A percentile compares a stretch with the other conserved stretches of the same genome.
These are phyloP conservation scores for Climacium dendroides DNA, from an alignment of 225 moss, liverwort and hornwort genomes.

Conservation along the genomic window DNA sequence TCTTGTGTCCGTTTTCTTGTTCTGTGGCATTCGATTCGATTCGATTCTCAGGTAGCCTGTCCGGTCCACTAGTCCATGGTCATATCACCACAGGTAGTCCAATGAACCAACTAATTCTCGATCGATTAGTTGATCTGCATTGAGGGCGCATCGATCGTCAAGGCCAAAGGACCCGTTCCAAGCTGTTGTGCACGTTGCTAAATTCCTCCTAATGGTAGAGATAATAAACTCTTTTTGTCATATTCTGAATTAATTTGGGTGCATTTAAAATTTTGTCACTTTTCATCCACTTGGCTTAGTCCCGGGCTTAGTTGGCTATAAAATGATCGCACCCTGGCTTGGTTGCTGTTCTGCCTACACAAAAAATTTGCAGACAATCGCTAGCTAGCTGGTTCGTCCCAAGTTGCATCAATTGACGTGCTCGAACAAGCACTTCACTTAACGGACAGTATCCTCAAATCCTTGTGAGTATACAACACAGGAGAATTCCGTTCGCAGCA, in stretches of 20 bases:
- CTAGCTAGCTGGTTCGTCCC: neutral
- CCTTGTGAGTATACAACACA: neutral
- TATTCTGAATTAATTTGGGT: neutral
- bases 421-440: neutral
- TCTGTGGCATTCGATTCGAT: too few relatives aligned
- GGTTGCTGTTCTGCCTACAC: neutral
- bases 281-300: neutral
- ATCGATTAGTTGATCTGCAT: too few relatives aligned
- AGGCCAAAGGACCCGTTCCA: too few relatives aligned
- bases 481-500: neutral
- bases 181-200: too few relatives aligned
- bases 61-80: too few relatives aligned
- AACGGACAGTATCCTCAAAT: neutral
- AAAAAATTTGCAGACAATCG: neutral
- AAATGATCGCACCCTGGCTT: too few relatives aligned
- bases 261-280: neutral
- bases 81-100: too few relatives aligned
- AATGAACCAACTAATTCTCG: too few relatives aligned
- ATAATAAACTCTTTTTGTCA: neutral
- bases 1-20: too few relatives aligned
- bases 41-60: too few relatives aligned
- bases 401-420: neutral
- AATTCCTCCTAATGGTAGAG: neutral
- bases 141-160: too few relatives aligned
- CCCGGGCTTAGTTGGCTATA: too few relatives aligned